These are phyloP conservation scores for Blastobotrys americana DNA, from an alignment of 805 yeast genomes.

Conservation along the genomic window DNA sequence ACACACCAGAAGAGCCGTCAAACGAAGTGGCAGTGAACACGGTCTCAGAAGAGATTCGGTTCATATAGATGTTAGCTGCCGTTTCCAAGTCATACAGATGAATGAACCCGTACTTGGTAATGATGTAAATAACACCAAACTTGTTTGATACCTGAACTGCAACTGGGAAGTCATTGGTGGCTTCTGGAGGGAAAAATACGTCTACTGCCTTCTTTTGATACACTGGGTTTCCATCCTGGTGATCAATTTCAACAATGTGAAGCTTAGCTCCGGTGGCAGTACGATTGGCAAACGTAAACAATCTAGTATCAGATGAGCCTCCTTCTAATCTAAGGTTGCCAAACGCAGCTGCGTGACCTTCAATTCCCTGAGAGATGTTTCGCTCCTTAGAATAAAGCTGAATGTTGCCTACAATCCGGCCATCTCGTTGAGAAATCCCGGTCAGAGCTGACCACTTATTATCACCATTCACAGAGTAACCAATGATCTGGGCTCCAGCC, in stretches of 20 bases:
- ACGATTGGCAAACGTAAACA: conserved; percentile 81
- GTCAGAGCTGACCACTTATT: conserved; percentile 91
- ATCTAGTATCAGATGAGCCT: conserved; percentile 66
- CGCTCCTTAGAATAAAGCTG: conserved; percentile 85
- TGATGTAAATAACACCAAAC: conserved; percentile 79
- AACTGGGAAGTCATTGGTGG: conserved; percentile 93
- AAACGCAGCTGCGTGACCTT: conserved; percentile 94
- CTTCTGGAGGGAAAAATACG: conserved; percentile 94
- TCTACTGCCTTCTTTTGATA: conserved; percentile 87
- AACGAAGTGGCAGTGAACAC: conserved; percentile 82
- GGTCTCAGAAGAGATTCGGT: conserved; percentile 92
- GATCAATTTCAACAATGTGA: conserved; percentile 94
- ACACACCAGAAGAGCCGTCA: conserved; percentile 69
- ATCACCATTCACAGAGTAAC: conserved; percentile 71
- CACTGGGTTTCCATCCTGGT: conserved; percentile 72
- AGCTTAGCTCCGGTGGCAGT: conserved; percentile 75
- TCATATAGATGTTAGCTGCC: conserved; percentile 87
- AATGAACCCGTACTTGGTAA: conserved; percentile 94
- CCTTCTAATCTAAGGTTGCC: conserved; percentile 69
- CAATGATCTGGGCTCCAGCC: conserved; percentile 77
- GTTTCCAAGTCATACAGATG: conserved; percentile 92
- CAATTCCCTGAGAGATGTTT: conserved; percentile 91
- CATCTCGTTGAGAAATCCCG: conserved; percentile 91
- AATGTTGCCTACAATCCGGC: conserved; percentile 91
- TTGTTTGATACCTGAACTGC: conserved; percentile 77